Evolutionary conservation across 805 yeast species (phyloP).

Genomic region (Lachancea sp.): DNA sequence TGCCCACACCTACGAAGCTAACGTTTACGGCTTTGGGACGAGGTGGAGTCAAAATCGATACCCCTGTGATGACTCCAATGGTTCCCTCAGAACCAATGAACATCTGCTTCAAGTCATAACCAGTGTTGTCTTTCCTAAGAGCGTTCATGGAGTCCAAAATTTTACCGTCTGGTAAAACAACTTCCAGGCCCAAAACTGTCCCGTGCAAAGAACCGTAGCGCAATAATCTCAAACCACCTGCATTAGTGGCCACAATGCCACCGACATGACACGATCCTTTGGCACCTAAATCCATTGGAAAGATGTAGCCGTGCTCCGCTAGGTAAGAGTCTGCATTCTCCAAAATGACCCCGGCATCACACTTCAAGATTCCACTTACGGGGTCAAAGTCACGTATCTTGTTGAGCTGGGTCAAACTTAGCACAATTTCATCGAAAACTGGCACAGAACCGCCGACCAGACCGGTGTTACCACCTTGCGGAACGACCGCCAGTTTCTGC

Average conservation of each 20-base stretch:
- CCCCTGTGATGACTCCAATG: constrained; percentile 83
- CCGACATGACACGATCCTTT: constrained; percentile 96
- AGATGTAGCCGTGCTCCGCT: constrained; percentile 77
- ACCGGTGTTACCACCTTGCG: constrained; percentile 97
- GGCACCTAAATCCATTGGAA: constrained; percentile 92
- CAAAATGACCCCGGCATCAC: constrained; percentile 85
- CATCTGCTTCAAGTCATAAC: constrained; percentile 85
- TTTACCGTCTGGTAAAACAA: constrained; percentile 86
- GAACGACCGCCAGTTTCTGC: constrained; percentile 73
- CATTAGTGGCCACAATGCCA: constrained; percentile 92
- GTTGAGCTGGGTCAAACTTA: constrained; percentile 66
- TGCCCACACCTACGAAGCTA: constrained; percentile 76
- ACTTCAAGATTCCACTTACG: constrained; percentile 77
- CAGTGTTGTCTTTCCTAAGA: constrained; percentile 90
- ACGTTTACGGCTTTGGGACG: constrained; percentile 83
- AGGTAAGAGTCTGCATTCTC: constrained; percentile 77
- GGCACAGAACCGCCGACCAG: constrained; percentile 93
- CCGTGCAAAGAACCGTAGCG: constrained; percentile 94
- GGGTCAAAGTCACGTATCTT: constrained; percentile 74
- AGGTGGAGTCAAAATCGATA: constrained; percentile 83
- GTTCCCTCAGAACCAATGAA: constrained; percentile 95
- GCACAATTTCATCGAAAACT: constrained; percentile 80
- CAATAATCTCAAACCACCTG: constrained; percentile 85
- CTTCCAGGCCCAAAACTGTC: constrained; percentile 83
- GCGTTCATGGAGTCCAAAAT: constrained; percentile 73